Conservation (phyloP, 2,329 filamentous ascomycete genomes). For the Fusarium sp. region DNA sequence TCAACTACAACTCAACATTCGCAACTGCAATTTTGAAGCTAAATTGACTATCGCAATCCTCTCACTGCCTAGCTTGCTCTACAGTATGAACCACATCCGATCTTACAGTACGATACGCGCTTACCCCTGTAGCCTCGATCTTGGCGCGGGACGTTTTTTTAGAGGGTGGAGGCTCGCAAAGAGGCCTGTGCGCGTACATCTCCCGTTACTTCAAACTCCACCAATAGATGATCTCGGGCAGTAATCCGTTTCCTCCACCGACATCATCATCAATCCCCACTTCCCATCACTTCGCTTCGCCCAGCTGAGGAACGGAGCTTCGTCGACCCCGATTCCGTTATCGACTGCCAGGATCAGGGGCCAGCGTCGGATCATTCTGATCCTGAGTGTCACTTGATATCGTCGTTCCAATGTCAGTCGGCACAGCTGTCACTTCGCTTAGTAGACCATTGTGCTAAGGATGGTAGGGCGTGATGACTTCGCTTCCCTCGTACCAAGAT, state of each 20-base stretch:
- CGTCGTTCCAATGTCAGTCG: neutral
- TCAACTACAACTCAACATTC: neutral
- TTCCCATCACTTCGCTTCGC: neutral
- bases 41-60: no score
- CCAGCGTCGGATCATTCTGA: neutral
- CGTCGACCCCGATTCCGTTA: neutral
- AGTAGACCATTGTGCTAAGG: neutral
- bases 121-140: constrained; percentile 5
- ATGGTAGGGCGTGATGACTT: constrained; percentile 44
- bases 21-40: no score
- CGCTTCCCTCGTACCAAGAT: constrained; percentile 69
- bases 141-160: constrained; percentile 7
- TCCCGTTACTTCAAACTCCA: neutral
- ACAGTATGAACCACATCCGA: neutral
- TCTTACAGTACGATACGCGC: constrained; percentile 3
- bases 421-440: neutral
- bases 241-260: neutral
- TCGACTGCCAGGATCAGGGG: neutral
- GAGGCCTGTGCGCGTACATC: constrained; percentile 24
- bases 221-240: constrained; percentile 8
- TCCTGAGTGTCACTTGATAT: neutral
- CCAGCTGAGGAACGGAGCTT: constrained; percentile 31
- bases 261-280: constrained; percentile 20
- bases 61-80: neutral
- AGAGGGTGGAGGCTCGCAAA: constrained; percentile 7